These are phyloP conservation scores for Saturnispora mendoncae DNA, from an alignment of 805 yeast species.

Conservation along the genomic window DNA sequence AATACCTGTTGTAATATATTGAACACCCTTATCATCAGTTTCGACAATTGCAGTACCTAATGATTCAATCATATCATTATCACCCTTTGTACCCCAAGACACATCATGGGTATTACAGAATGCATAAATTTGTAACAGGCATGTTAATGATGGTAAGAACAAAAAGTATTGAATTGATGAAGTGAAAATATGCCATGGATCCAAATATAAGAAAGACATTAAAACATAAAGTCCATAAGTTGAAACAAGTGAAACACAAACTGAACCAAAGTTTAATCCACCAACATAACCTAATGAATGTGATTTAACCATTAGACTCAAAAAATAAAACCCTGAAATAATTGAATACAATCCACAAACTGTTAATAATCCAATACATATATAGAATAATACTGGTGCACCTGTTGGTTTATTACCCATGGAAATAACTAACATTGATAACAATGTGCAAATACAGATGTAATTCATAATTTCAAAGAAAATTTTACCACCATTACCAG, in stretches of 20 bases:
- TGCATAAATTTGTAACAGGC: slow-evolving; percentile 90
- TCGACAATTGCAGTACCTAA: slow-evolving; percentile 76
- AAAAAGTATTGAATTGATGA: slow-evolving; percentile 83
- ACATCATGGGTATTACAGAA: slow-evolving; percentile 98
- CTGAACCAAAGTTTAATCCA: slow-evolving; percentile 51
- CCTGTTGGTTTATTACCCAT: slow-evolving; percentile 99
- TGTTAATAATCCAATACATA: slow-evolving; percentile 63
- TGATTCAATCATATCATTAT: slow-evolving; percentile 59
- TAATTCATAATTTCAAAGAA: slow-evolving; percentile 82
- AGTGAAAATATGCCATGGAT: slow-evolving; percentile 93
- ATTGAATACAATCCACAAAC: slow-evolving; percentile 76
- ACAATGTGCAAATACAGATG: slow-evolving; percentile 68
- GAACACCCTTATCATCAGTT: slow-evolving; percentile 73
- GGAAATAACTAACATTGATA: slow-evolving; percentile 84
- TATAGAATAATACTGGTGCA: slow-evolving; percentile 67
- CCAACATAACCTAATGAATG: slow-evolving; percentile 32
- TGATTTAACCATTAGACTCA: slow-evolving; percentile 44
- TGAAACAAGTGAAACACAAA: slow-evolving; percentile 76
- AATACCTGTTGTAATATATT: slow-evolving; percentile 73
- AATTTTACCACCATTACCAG: slow-evolving; percentile 70
- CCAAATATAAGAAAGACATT: slow-evolving; percentile 78
- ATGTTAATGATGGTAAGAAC: slow-evolving; percentile 83
- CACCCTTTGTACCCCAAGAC: slow-evolving; percentile 99
- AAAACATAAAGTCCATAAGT: slow-evolving; percentile 85
- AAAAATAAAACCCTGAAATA: slow-evolving; percentile 74